Percentiles rank a stretch among this genome's conserved stretches.
Evolutionary conservation across 768 basidiomycete genomes (phyloP).

Genomic region (Pleurotus platypus): DNA sequence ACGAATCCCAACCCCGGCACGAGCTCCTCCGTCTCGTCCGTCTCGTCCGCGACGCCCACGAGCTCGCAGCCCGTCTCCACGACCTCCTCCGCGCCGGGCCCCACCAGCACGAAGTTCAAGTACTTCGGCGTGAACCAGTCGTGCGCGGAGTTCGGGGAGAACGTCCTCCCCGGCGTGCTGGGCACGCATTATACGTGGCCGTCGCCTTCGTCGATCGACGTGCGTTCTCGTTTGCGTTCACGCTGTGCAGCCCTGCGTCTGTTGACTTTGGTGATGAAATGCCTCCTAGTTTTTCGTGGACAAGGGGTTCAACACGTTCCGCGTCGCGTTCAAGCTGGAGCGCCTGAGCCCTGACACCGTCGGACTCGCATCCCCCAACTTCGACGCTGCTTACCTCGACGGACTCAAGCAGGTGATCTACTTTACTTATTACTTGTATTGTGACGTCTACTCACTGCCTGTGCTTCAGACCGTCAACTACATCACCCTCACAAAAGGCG

Average conservation of each 20-base stretch:
- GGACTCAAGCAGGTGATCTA: conserved; percentile 45
- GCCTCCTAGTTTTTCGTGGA: conserved; percentile 43
- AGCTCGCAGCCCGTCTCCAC: too few species aligned
- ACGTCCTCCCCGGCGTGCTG: conserved; percentile 38
- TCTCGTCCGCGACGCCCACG: too few species aligned
- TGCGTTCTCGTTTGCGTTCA: conserved; percentile 10
- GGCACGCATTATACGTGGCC: conserved; percentile 51
- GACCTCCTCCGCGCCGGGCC: conserved; percentile 12
- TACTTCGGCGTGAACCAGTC: conserved; percentile 63
- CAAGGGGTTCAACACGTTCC: conserved; percentile 60
- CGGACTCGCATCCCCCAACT: conserved; percentile 47
- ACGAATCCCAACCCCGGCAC: conserved; percentile 8
- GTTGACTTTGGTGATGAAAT: too few species aligned
- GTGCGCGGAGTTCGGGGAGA: conserved; percentile 58
- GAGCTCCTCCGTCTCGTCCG: too few species aligned
- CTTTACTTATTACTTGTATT: too few species aligned
- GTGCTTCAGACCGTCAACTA: conserved; percentile 47
- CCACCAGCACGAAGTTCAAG: conserved; percentile 49
- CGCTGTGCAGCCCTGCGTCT: too few species aligned
- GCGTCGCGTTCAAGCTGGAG: conserved; percentile 57
- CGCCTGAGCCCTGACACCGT: conserved; percentile 48
- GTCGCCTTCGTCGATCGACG: conserved; percentile 32
- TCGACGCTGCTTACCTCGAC: conserved; percentile 48
- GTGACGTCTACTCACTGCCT: not conserved
- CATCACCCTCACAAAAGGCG: conserved; percentile 53